Base-by-base conservation (phyloP, 768 basidiomycete species). In the Termitomyces sp. region DNA sequence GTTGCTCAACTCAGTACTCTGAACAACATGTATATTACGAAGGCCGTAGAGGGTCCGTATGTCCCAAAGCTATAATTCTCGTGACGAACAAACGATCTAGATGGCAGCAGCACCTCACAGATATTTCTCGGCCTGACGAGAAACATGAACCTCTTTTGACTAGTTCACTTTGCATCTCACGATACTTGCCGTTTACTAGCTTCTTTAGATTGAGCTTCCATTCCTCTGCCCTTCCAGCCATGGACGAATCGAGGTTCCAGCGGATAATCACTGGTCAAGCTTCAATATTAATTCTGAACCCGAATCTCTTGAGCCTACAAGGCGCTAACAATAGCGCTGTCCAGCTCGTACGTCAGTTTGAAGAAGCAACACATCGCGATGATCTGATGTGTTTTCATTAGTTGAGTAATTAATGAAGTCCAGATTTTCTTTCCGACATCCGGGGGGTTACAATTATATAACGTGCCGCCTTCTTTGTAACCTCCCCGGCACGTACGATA, bases 41-140 rank as follows among this genome's bases (percentile, higher is more conserved):
- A 77, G 28, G 74, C 85, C 50, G 66, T 72, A 18, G 38, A 40
- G 18, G 26, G 38, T 18, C 18, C 18, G 6, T n/a, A 18, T n/a
- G 2, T 38, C 61, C 84, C 0, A 66, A 77, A 30, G 84, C 94
- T 35, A 94, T 97, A 90, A 94, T 96, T 73, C 94, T 95, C 66
- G 73, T 85, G 43, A 77, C 79, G 6, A 82, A 86, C 60, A 75
- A 35, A 10, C 88, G 55, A 83, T 80, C 36, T 81, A 86, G 66
- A 85, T 90, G 43, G 85, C 86, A 65, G 85, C 86, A 0, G 84
- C 81, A 77, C 72, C 58, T 40, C 48, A 32, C 1, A 3, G 6
- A 32, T 32, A 32, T 32, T 1, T 1, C 32, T 7, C 4, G 9
- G 32, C 7, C 32, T 32, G 7, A 3, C 14, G 5, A 16, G 14